Evolutionary conservation across 1,284 basidiomycete species (phyloP).

Genomic region (Malassezia sp.): DNA sequence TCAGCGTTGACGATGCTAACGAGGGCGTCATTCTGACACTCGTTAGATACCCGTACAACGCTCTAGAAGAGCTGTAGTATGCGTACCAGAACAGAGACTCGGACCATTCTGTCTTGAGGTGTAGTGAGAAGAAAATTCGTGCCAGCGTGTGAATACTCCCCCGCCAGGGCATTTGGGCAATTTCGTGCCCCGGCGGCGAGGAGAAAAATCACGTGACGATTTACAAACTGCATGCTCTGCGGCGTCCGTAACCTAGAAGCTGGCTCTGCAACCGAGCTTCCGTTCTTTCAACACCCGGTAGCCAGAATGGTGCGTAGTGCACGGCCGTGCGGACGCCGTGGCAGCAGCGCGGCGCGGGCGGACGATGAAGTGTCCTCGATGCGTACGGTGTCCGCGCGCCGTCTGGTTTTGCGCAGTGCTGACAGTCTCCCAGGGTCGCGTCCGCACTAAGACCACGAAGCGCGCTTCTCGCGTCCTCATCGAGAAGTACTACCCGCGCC

Average conservation of each 20-base stretch:
- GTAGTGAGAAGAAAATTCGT: conserved; percentile 15
- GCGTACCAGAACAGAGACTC: conserved; percentile 46
- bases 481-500: conserved; percentile 77
- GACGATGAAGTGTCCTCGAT: too few species aligned
- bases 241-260: too few species aligned
- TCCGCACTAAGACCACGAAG: conserved; percentile 99
- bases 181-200: background rate
- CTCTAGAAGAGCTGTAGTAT: too few species aligned
- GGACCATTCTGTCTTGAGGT: conserved; percentile 41
- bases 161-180: conserved; percentile 11
- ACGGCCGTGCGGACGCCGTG: too few species aligned
- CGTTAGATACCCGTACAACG: background rate
- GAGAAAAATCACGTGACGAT: conserved; percentile 13
- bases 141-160: conserved; percentile 10
- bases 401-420: too few species aligned
- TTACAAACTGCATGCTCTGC: conserved; percentile 14
- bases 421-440: conserved; percentile 64
- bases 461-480: conserved; percentile 97
- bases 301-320: conserved; percentile 13
- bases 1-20: conserved; percentile 47
- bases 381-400: too few species aligned
- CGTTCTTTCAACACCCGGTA: conserved; percentile 4
- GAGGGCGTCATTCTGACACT: conserved; percentile 42
- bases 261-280: too few species aligned
- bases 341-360: too few species aligned